Percentiles rank a stretch among this genome's conserved stretches.
These are phyloP conservation scores for Phoenix dactylifera DNA, from an alignment of 176 grass and related monocot genomes.

Conservation along the genomic window DNA sequence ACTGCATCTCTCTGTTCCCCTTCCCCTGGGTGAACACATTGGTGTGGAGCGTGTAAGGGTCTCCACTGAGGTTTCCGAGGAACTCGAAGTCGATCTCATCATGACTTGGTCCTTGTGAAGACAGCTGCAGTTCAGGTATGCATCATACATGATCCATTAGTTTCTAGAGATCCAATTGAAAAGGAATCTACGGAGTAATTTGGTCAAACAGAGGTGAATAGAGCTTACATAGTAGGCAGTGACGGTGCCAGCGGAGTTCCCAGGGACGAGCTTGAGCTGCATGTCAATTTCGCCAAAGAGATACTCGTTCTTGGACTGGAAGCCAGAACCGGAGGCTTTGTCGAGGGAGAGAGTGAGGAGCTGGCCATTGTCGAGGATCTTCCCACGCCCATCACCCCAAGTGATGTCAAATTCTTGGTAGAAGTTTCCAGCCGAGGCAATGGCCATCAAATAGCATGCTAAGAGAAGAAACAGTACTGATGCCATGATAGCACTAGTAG, in stretches of 20 bases:
- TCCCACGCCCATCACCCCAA: conserved; percentile 68
- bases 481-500: conserved; percentile 15
- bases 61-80: conserved; percentile 61
- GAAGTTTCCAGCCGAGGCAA: conserved; percentile 34
- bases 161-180: too few species aligned
- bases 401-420: conserved; percentile 71
- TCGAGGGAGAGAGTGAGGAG: conserved; percentile 57
- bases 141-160: too few species aligned
- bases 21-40: conserved; percentile 83
- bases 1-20: conserved; percentile 73
- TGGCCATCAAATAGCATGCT: conserved; percentile 2
- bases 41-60: conserved; percentile 76
- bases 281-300: conserved; percentile 88
- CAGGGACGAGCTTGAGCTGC: conserved; percentile 77
- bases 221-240: conserved; percentile 64
- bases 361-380: conserved; percentile 37
- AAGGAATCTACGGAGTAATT: too few species aligned
- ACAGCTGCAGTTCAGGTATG: conserved; percentile 26
- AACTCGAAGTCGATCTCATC: conserved; percentile 96
- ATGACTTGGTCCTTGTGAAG: conserved; percentile 58
- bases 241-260: conserved; percentile 83
- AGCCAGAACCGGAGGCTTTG: conserved; percentile 54
- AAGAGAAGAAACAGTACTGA: not conserved
- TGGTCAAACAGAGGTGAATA: too few species aligned
- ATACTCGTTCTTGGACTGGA: conserved; percentile 77